Percentiles rank a stretch among this genome's conserved stretches.
Evolutionary conservation across 306 rosid species (phyloP).

Genomic region (Acacia acuminata): DNA sequence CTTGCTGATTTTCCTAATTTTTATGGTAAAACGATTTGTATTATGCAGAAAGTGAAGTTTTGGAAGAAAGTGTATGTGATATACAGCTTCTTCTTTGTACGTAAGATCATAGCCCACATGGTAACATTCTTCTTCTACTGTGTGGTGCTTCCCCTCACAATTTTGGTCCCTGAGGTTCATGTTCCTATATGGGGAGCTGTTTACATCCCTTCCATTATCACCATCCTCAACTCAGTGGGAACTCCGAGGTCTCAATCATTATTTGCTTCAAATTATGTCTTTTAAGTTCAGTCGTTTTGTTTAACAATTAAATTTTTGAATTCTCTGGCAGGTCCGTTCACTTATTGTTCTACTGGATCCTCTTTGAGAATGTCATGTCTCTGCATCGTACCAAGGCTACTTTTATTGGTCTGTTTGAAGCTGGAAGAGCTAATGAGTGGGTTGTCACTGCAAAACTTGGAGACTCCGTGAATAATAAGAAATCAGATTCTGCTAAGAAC

Average conservation of each 20-base stretch:
- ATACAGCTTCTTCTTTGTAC: conserved; percentile 95
- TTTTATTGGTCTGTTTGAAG: conserved; percentile 78
- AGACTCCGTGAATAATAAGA: conserved; percentile 69
- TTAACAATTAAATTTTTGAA: not conserved
- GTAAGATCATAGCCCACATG: conserved; percentile 94
- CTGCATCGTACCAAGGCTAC: conserved; percentile 98
- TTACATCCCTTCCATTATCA: conserved; percentile 92
- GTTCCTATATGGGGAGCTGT: conserved; percentile 99
- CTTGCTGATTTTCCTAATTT: not conserved
- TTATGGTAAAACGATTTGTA: not conserved
- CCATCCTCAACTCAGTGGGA: conserved; percentile 97
- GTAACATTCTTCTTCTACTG: conserved; percentile 95
- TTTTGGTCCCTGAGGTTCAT: conserved; percentile 91
- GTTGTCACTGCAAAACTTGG: conserved; percentile 98
- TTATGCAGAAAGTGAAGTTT: conserved; percentile 73
- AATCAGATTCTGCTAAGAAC: conserved; percentile 76
- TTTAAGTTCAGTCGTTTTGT: not conserved
- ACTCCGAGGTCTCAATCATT: conserved; percentile 76
- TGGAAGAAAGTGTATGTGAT: conserved; percentile 98
- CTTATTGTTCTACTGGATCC: conserved; percentile 95
- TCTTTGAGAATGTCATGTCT: conserved; percentile 98
- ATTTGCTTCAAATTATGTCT: not conserved
- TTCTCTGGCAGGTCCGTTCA: conserved; percentile 76
- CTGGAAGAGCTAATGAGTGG: conserved; percentile 94
- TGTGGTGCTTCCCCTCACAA: conserved; percentile 90